phyloP scores from a whole-genome alignment of 176 grass and related monocot genomes.

The Bolboschoenus planiculmis region DNA sequence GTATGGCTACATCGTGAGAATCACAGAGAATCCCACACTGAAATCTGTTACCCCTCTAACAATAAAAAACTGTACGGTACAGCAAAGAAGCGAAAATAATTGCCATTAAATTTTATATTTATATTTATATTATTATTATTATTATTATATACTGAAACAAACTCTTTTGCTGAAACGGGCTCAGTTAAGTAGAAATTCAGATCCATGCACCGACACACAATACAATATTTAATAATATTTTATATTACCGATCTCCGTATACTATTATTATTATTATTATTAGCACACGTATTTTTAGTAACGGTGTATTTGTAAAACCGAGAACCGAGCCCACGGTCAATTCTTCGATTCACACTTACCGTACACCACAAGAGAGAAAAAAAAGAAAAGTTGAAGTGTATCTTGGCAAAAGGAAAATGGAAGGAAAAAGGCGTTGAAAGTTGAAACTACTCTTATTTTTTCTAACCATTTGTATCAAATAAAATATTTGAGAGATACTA shows the following conservation, averaged over 20 bases:
- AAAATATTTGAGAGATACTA: too few species aligned
- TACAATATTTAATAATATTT: background rate
- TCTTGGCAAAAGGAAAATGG: background rate
- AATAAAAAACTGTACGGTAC: background rate
- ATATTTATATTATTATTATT: background rate
- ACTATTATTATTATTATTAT: background rate
- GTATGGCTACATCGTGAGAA: background rate
- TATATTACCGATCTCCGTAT: background rate
- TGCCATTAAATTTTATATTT: constrained; percentile 5
- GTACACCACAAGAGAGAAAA: background rate
- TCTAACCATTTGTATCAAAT: too few species aligned
- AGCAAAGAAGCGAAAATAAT: constrained; percentile 6
- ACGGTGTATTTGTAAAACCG: background rate
- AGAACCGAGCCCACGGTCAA: background rate
- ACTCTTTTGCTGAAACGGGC: background rate
- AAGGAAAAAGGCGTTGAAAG: background rate
- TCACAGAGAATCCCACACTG: background rate
- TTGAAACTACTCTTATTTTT: background rate
- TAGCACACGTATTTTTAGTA: background rate
- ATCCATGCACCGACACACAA: background rate
- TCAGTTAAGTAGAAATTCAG: background rate
- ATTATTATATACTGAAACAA: background rate
- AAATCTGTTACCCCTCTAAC: background rate
- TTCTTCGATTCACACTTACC: background rate
- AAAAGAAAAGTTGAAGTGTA: background rate